Evolutionary conservation across 768 basidiomycete genomes (phyloP), one percentile per base, ranked within the genome.

Genomic region (Coprinopsis cinerea): DNA sequence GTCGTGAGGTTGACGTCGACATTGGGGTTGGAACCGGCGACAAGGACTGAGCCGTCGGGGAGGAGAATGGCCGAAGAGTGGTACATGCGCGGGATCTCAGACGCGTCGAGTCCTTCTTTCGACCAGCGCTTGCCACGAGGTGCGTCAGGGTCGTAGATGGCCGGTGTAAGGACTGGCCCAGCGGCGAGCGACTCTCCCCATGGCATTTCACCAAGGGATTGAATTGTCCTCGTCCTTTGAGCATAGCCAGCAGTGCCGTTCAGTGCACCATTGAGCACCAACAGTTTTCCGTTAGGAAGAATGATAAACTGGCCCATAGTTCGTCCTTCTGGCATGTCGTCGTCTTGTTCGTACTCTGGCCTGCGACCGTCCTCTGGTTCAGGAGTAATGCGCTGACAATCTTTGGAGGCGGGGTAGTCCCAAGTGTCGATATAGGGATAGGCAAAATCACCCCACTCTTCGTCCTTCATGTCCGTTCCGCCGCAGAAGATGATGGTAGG

Each of bases 21-120:
- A 60, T 94, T 94, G 1, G 94, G 93, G 69, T 97, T 97, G 23
- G 90, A 92, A 7, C 95, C 95, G 25, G 90, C 91, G 55, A 95
- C 78, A 41, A 96, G 64, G 27, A 98, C 83, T 2, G 87, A 88
- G 1, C 80, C 89, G 53, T 88, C 92, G 6, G 92, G 85, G 15
- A 97, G 79, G 20, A 97, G 78, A n/a, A 94, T 76, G 5, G 92
- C 92, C 0, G 81, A 78, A 0, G 92, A 94, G 68, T 97, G 95
- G 67, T 98, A 98, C 60, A 98, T 66, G 47, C 93, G 76, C 39
- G 92, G 73, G 51, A 93, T 84, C 13, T 57, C 72, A 0, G 85
- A 82, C 0, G 78, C 72, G 3, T 63, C 61, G 6, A 93, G 65
- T n/a, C 85, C 84, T 0, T 74, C 71, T 32, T 74, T 82, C 30